A percentile compares a stretch with the other conserved stretches of the same genome.
These are phyloP conservation scores for Arctium lappa DNA, from an alignment of 129 eudicot species.

Conservation along the genomic window DNA sequence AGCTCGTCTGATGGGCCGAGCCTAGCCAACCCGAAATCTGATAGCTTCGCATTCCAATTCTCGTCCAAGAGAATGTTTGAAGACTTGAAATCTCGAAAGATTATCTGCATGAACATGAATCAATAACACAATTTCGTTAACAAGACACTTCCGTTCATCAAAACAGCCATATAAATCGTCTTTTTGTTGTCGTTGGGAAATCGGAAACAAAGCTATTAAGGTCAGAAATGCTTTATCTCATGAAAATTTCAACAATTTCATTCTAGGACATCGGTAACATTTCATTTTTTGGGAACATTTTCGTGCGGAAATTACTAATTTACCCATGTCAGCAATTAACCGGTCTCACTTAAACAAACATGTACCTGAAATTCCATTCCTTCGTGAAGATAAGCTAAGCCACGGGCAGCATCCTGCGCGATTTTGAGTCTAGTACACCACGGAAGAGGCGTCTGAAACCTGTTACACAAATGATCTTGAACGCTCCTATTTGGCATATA, in stretches of 20 bases:
- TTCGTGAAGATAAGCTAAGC: constrained; percentile 81
- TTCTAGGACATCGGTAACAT: background rate
- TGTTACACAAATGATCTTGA: constrained; percentile 65
- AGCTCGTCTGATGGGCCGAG: constrained; percentile 74
- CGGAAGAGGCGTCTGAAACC: constrained; percentile 62
- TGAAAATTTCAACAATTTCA: too few relatives aligned
- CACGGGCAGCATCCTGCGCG: constrained; percentile 85
- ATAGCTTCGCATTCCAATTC: constrained; percentile 82
- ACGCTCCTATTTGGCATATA: constrained; percentile 76
- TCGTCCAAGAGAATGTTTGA: constrained; percentile 83
- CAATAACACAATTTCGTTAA: background rate
- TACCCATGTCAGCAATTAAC: too few relatives aligned
- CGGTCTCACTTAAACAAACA: too few relatives aligned
- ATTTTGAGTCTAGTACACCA: constrained; percentile 69
- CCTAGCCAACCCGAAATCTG: constrained; percentile 89
- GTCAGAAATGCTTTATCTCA: background rate
- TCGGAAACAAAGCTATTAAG: background rate
- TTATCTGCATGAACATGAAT: constrained; percentile 47
- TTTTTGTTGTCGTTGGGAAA: background rate
- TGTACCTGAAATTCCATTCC: constrained; percentile 87
- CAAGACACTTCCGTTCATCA: background rate
- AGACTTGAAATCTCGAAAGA: constrained; percentile 85
- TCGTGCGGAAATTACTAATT: too few relatives aligned
- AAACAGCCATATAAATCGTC: background rate
- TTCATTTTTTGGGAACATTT: background rate